phyloP scores from a whole-genome alignment of 306 rosid genomes.

The Styphnolobium japonicum region DNA sequence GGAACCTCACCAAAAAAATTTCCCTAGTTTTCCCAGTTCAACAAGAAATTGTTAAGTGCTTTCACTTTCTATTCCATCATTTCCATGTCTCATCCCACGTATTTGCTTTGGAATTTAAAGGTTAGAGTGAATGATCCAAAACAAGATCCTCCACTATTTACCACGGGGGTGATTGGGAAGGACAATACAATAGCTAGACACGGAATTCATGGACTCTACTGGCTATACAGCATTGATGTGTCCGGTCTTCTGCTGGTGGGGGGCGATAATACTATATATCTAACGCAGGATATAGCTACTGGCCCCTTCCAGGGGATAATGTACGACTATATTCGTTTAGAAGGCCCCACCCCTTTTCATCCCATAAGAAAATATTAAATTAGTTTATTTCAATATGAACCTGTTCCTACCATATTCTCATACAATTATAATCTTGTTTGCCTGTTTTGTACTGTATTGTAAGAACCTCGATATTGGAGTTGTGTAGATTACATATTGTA shows the following conservation, averaged over 20 bases:
- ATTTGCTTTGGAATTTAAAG: slow-evolving; percentile 26
- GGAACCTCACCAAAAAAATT: neutral
- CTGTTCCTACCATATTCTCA: neutral
- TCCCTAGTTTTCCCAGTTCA: neutral
- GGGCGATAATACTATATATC: slow-evolving; percentile 56
- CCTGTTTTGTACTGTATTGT: neutral
- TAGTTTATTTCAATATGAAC: neutral
- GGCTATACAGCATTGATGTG: slow-evolving; percentile 60
- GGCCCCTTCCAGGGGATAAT: slow-evolving; percentile 76
- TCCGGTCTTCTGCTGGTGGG: slow-evolving; percentile 35
- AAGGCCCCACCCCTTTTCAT: slow-evolving; percentile 36
- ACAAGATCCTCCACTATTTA: slow-evolving; percentile 58
- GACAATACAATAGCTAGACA: slow-evolving; percentile 88
- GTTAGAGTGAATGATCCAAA: slow-evolving; percentile 65
- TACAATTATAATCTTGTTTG: neutral
- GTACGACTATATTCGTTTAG: slow-evolving; percentile 84
- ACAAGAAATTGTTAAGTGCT: neutral
- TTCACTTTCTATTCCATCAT: neutral
- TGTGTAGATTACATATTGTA: neutral
- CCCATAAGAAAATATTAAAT: neutral
- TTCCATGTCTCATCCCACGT: neutral
- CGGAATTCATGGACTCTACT: slow-evolving; percentile 87
- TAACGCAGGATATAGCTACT: slow-evolving; percentile 56
- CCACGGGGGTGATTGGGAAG: slow-evolving; percentile 72
- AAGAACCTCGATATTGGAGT: neutral